These are phyloP conservation scores for Leptographium wingfieldii DNA, from an alignment of 2,329 filamentous ascomycete species.

Conservation along the genomic window DNA sequence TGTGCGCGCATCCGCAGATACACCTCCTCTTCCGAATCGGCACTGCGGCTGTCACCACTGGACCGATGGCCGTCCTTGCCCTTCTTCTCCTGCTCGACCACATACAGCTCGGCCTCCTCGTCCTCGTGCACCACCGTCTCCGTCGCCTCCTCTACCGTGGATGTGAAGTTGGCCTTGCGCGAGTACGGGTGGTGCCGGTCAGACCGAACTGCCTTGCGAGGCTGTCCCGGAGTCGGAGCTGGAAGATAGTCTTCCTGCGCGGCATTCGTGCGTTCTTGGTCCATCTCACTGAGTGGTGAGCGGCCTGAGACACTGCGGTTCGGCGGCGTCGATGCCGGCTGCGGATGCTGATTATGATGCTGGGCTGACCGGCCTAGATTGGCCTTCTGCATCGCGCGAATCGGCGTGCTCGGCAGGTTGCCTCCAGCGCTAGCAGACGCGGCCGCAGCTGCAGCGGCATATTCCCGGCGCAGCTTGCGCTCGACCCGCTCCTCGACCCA, in stretches of 20 bases:
- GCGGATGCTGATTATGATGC: constrained; percentile 1
- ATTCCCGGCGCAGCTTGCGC: constrained; percentile 48
- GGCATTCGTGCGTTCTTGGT: constrained; percentile 59
- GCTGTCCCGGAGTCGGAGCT: constrained; percentile 89
- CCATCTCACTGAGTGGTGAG: constrained; percentile 85
- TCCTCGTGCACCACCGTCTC: constrained; percentile 34
- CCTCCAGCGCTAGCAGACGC: background rate
- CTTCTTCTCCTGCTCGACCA: constrained; percentile 44
- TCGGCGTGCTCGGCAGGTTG: constrained; percentile 42
- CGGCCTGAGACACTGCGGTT: constrained; percentile 65
- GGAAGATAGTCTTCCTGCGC: constrained; percentile 86
- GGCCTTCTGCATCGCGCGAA: constrained; percentile 47
- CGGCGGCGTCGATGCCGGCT: constrained; percentile 59
- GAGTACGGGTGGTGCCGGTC: constrained; percentile 64
- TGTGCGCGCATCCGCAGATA: constrained; percentile 61
- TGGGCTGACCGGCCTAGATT: constrained; percentile 33
- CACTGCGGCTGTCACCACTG: constrained; percentile 38
- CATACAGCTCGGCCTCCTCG: constrained; percentile 30
- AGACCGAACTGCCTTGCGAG: constrained; percentile 68
- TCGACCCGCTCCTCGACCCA: constrained; percentile 84
- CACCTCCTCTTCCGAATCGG: constrained; percentile 70
- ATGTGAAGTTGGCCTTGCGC: constrained; percentile 31
- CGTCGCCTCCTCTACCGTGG: constrained; percentile 38
- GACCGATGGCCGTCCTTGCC: constrained; percentile 47
- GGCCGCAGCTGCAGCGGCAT: constrained; percentile 26